A percentile compares a stretch with the other conserved stretches of the same genome.
These are phyloP conservation scores for Coniophora puteana DNA, from an alignment of 1,284 basidiomycete genomes.

Conservation along the genomic window DNA sequence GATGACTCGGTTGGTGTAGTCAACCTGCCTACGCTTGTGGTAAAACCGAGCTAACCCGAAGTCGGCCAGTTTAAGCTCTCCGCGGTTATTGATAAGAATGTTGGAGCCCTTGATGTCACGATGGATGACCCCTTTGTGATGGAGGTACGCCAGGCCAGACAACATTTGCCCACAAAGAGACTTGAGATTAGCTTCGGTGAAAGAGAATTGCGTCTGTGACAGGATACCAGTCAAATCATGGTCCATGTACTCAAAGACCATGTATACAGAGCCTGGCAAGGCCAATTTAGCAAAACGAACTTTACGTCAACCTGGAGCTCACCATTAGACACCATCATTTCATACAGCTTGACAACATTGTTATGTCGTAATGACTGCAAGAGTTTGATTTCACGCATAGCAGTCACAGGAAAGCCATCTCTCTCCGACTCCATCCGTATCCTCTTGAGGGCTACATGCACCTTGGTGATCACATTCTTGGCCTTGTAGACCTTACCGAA, in stretches of 20 bases:
- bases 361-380: constrained; percentile 87
- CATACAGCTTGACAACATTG: constrained; percentile 87
- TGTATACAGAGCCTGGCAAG: constrained; percentile 84
- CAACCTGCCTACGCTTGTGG: constrained; percentile 83
- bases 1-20: constrained; percentile 99
- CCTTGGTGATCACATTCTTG: constrained; percentile 70
- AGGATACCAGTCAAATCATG: constrained; percentile 96
- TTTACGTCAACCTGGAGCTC: constrained; percentile 19
- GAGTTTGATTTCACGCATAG: constrained; percentile 98
- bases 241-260: constrained; percentile 99
- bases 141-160: constrained; percentile 88
- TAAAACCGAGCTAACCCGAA: constrained; percentile 98
- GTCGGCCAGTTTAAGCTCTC: constrained; percentile 94
- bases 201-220: constrained; percentile 84
- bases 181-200: constrained; percentile 88
- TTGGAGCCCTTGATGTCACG: constrained; percentile 99
- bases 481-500: constrained; percentile 99
- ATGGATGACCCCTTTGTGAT: constrained; percentile 94
- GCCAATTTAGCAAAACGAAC: constrained; percentile 10
- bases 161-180: constrained; percentile 96
- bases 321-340: constrained; percentile 99
- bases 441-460: constrained; percentile 89
- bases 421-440: constrained; percentile 98
- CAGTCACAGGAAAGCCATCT: constrained; percentile 98
- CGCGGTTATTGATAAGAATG: constrained; percentile 90